Conservation (phyloP, 1,139 yeast species). For the Yarrowia galli region DNA sequence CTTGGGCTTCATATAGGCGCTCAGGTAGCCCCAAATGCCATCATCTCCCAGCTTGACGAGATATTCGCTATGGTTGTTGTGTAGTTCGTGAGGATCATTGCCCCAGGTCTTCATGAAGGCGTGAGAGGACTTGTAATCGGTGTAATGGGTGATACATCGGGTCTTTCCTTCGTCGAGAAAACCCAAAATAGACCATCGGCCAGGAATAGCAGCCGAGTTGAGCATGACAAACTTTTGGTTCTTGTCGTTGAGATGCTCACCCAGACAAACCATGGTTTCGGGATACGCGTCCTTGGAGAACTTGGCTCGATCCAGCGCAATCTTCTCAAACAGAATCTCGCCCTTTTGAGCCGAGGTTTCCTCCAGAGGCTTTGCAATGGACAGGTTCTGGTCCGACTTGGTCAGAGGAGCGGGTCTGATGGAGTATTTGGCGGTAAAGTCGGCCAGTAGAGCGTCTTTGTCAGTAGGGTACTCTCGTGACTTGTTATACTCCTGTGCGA, state of each 20-base stretch:
- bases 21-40: slow-evolving; percentile 60
- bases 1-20: slow-evolving; percentile 58
- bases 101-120: slow-evolving; percentile 50
- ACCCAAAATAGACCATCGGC: slow-evolving; percentile 88
- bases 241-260: slow-evolving; percentile 55
- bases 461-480: slow-evolving; percentile 41
- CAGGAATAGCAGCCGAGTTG: slow-evolving; percentile 81
- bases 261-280: slow-evolving; percentile 54
- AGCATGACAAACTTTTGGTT: slow-evolving; percentile 61
- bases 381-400: not conserved
- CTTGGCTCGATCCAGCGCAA: slow-evolving; percentile 16
- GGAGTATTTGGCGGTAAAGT: slow-evolving; percentile 42
- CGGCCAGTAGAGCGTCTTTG: slow-evolving; percentile 39
- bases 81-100: slow-evolving; percentile 35
- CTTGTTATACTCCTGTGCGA: slow-evolving; percentile 58
- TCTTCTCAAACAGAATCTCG: slow-evolving; percentile 36
- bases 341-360: slow-evolving; percentile 39
- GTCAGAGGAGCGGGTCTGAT: slow-evolving; percentile 44
- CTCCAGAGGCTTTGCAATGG: slow-evolving; percentile 29
- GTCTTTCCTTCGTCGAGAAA: slow-evolving; percentile 63
- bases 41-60: slow-evolving; percentile 39
- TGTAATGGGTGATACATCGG: slow-evolving; percentile 70
- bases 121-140: slow-evolving; percentile 45
- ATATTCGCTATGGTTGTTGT: slow-evolving; percentile 29
- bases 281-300: slow-evolving; percentile 27